A percentile compares a stretch with the other conserved stretches of the same genome.
Evolutionary conservation across 2,329 filamentous ascomycete genomes (phyloP).

Genomic region (Lasiodiplodia sp.): DNA sequence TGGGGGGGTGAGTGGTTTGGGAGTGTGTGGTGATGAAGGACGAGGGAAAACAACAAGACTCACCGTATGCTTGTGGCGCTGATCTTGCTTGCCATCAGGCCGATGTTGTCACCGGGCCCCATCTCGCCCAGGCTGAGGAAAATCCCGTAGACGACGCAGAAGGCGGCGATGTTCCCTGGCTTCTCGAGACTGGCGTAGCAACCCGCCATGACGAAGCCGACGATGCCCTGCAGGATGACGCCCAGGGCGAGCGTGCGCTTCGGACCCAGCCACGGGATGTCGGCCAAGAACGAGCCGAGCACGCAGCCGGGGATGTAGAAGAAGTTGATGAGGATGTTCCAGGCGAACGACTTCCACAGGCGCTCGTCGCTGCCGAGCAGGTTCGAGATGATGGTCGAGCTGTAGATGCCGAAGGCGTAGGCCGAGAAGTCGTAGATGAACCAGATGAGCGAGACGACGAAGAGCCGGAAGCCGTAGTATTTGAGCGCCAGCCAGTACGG

Average conservation of each 20-base stretch:
- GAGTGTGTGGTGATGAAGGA: too few relatives aligned
- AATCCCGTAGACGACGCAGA: constrained; percentile 80
- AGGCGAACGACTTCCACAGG: constrained; percentile 82
- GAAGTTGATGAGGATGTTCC: constrained; percentile 86
- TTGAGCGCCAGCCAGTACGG: constrained; percentile 54
- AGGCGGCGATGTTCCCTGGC: constrained; percentile 72
- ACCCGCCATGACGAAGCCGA: constrained; percentile 90
- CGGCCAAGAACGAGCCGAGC: constrained; percentile 76
- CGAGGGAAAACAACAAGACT: constrained; percentile 28
- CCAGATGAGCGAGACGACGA: constrained; percentile 64
- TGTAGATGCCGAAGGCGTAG: constrained; percentile 88
- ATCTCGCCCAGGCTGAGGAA: constrained; percentile 81
- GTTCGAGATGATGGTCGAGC: constrained; percentile 73
- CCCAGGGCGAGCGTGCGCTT: constrained; percentile 75
- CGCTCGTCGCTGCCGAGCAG: constrained; percentile 66
- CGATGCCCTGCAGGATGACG: constrained; percentile 73
- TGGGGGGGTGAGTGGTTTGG: not conserved
- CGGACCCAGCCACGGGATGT: constrained; percentile 73
- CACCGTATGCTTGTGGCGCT: constrained; percentile 80
- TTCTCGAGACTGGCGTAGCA: constrained; percentile 75
- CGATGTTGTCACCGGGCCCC: constrained; percentile 91
- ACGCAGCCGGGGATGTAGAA: constrained; percentile 89
- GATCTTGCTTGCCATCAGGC: constrained; percentile 84
- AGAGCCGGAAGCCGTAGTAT: constrained; percentile 63
- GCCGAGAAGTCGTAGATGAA: constrained; percentile 73